Evolutionary conservation across 345 rosid genomes (phyloP).

Genomic region (Diplotaxis tenuifolia): DNA sequence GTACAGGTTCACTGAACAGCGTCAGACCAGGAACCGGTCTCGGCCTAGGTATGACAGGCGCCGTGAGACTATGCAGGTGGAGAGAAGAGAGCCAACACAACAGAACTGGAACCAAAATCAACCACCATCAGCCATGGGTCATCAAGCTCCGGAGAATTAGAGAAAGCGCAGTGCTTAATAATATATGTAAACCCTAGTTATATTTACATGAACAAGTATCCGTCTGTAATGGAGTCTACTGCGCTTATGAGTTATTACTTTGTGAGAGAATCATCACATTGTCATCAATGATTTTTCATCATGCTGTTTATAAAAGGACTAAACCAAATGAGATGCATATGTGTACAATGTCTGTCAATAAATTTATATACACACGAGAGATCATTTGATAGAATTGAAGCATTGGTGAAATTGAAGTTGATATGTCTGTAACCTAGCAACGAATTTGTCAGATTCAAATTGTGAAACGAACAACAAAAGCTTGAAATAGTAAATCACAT

Average conservation of each 20-base stretch:
- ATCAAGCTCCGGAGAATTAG: conserved; percentile 32
- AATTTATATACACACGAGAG: neutral
- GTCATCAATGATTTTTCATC: neutral
- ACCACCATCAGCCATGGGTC: conserved; percentile 19
- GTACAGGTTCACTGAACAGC: conserved; percentile 59
- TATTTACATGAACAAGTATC: neutral
- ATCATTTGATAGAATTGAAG: neutral
- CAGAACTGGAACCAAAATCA: conserved; percentile 39
- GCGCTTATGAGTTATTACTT: neutral
- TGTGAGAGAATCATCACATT: neutral
- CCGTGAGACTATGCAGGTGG: conserved; percentile 72
- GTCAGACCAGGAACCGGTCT: conserved; percentile 52
- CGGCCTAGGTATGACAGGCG: conserved; percentile 72
- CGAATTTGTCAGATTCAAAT: too few relatives aligned
- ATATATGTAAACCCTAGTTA: neutral
- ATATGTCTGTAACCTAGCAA: too few relatives aligned
- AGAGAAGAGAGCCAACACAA: conserved; percentile 53
- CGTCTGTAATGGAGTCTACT: conserved; percentile 13
- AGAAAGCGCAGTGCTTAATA: neutral
- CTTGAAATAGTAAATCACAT: too few relatives aligned
- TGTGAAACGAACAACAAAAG: too few relatives aligned
- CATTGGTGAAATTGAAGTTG: too few relatives aligned
- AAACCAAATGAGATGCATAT: too few relatives aligned
- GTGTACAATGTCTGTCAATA: too few relatives aligned
- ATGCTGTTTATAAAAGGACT: too few relatives aligned